Evolutionary conservation across 169 alveolate genomes (phyloP).

Genomic region (Plasmodium coatneyi): DNA sequence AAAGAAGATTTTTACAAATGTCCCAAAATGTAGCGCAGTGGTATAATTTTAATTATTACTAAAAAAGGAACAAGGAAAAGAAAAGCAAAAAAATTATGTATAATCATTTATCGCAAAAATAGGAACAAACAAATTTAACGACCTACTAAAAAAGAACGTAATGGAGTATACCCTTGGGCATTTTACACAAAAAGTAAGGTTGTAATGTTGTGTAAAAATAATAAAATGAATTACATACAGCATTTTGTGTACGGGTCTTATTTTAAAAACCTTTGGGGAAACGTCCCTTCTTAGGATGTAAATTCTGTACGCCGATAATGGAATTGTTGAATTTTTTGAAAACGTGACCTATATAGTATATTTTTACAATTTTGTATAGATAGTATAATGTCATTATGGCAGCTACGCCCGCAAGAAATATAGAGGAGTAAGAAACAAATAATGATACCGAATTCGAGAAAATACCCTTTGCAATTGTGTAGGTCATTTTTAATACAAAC

Average conservation of each 20-base stretch:
- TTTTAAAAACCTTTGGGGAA: neutral
- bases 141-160: too few species aligned
- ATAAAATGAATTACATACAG: neutral
- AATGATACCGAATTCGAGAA: neutral
- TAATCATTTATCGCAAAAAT: neutral
- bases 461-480: neutral
- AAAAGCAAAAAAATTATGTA: neutral
- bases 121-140: neutral
- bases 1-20: neutral
- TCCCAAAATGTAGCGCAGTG: neutral
- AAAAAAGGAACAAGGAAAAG: too few species aligned
- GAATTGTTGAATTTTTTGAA: neutral
- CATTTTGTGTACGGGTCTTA: too few species aligned
- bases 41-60: neutral
- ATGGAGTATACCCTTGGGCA: too few species aligned
- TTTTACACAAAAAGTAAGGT: too few species aligned
- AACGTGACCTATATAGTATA: neutral
- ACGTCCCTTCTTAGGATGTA: neutral
- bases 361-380: neutral
- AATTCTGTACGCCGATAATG: neutral
- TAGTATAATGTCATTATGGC: neutral
- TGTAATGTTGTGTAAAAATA: neutral
- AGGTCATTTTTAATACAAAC: neutral
- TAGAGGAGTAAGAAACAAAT: neutral
- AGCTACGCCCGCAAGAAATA: neutral